phyloP scores from a whole-genome alignment of 192 early-diverging fungal species.

The Coemansia sp. region DNA sequence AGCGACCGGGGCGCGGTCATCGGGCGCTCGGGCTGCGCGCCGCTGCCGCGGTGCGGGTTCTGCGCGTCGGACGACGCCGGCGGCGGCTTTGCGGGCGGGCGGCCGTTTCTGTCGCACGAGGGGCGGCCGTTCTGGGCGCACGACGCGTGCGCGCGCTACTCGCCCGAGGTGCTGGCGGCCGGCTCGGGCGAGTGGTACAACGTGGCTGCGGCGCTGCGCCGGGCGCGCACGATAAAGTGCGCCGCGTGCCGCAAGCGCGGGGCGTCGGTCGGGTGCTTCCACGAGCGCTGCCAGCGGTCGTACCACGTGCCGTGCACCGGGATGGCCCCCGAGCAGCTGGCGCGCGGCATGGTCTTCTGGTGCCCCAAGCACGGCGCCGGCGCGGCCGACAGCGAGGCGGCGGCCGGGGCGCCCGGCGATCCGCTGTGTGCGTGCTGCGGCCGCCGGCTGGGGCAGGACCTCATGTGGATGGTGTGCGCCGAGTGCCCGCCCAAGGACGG shows the following conservation, averaged over 20 bases:
- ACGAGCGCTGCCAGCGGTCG: constrained; percentile 76
- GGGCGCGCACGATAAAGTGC: constrained; percentile 77
- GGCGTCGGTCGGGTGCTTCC: constrained; percentile 87
- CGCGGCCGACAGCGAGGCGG: neutral
- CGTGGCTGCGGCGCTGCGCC: constrained; percentile 71
- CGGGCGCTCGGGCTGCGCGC: constrained; percentile 12
- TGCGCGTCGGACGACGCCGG: constrained; percentile 57
- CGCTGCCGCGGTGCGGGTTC: constrained; percentile 48
- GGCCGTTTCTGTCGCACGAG: constrained; percentile 63
- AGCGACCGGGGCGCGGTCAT: constrained; percentile 20
- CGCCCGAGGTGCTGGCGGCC: constrained; percentile 80
- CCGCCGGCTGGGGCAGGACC: constrained; percentile 28
- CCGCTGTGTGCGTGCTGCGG: constrained; percentile 41
- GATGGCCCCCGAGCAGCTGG: constrained; percentile 69
- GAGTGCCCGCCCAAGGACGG: constrained; percentile 37
- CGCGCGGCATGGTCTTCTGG: constrained; percentile 85
- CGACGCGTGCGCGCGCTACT: constrained; percentile 77
- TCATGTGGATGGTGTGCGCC: constrained; percentile 54
- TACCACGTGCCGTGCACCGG: constrained; percentile 83
- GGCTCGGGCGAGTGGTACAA: constrained; percentile 80
- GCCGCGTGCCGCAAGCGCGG: constrained; percentile 75
- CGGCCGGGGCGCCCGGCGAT: constrained; percentile 24
- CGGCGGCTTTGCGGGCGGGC: constrained; percentile 32
- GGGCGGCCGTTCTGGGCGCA: constrained; percentile 80
- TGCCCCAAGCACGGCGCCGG: constrained; percentile 66